Evolutionary conservation across 2,329 filamentous ascomycete genomes (phyloP).

Genomic region (Aspergillus sp.): DNA sequence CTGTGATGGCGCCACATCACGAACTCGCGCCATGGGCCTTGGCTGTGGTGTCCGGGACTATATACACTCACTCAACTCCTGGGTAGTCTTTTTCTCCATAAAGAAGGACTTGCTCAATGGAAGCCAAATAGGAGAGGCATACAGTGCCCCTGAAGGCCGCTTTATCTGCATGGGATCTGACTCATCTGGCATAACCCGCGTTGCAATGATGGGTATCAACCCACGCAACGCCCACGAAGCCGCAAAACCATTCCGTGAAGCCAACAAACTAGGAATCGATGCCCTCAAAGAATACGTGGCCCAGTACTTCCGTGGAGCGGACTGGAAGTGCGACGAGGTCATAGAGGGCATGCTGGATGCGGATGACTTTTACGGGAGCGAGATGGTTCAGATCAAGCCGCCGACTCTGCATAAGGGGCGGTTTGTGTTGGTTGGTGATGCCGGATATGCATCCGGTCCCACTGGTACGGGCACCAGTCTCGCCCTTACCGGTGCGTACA

Average conservation of each 20-base stretch:
- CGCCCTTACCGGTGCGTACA: background rate
- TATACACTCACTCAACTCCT: background rate
- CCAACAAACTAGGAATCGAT: background rate
- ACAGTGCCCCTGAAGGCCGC: background rate
- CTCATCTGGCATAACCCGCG: no score
- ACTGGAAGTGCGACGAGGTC: background rate
- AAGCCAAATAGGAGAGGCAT: background rate
- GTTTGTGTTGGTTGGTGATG: constrained; percentile 2
- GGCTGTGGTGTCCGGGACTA: background rate
- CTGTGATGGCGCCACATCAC: background rate
- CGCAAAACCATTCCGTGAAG: background rate
- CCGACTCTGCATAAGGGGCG: background rate
- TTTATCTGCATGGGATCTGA: background rate
- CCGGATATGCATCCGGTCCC: background rate
- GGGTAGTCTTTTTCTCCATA: no score
- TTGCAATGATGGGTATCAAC: no score
- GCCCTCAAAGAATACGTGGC: background rate
- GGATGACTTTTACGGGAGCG: background rate
- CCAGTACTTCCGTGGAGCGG: background rate
- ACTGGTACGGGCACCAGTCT: background rate
- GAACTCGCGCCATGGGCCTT: background rate
- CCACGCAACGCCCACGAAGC: no score
- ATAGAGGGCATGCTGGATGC: background rate
- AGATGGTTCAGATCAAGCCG: background rate
- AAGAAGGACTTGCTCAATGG: no score